Conservation (phyloP, 202 grass and related monocot species). For the Musa balbisiana region DNA sequence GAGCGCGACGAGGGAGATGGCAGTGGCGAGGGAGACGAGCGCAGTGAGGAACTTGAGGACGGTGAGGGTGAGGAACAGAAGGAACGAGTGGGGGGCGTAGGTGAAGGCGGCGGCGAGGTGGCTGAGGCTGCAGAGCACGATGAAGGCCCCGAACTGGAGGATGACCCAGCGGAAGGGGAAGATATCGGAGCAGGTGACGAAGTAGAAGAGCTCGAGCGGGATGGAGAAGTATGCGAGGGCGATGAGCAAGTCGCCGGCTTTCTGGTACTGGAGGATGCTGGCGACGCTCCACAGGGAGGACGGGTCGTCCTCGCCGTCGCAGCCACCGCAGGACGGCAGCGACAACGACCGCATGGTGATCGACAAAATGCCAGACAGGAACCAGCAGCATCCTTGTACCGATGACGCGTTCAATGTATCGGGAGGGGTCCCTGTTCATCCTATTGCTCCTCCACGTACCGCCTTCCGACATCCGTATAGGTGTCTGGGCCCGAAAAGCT, state of each 20-base stretch:
- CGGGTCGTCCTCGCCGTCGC: not conserved
- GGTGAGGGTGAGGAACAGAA: not conserved
- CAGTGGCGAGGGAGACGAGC: constrained; percentile 11
- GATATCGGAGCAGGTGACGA: not conserved
- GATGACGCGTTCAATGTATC: no score
- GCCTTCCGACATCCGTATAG: no score
- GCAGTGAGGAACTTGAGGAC: constrained; percentile 4
- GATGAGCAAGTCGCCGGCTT: constrained; percentile 5
- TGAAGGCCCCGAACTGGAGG: constrained; percentile 10
- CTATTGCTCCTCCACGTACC: no score
- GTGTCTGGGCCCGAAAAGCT: no score
- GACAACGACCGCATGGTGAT: no score
- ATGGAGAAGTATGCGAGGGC: constrained; percentile 23
- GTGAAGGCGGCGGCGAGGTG: not conserved
- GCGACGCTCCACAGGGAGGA: not conserved
- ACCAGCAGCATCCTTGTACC: no score
- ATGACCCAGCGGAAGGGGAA: constrained; percentile 2
- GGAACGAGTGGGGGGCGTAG: not conserved
- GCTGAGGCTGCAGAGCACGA: constrained; percentile 4
- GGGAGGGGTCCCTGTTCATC: no score
- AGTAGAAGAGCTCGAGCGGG: constrained; percentile 5
- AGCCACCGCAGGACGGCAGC: not conserved
- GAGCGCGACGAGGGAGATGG: not conserved
- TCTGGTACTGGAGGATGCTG: constrained; percentile 6
- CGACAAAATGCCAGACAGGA: no score